A percentile compares a stretch with the other conserved stretches of the same genome.
Conservation (phyloP, 1,139 yeast species). For the Barnettozyma hawaiiensis region DNA sequence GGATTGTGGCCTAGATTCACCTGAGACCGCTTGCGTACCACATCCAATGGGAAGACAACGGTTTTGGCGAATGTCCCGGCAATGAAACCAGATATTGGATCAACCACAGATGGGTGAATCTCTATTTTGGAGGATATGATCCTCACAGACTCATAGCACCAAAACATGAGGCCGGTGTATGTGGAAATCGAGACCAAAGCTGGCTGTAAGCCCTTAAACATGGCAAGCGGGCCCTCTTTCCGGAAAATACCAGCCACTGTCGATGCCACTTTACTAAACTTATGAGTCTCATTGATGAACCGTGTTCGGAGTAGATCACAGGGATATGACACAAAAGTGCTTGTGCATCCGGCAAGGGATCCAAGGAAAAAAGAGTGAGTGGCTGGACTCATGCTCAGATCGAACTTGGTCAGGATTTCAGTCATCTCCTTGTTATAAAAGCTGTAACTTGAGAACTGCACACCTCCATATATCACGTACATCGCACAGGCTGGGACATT, state of each 20-base stretch:
- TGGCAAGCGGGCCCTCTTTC: slow-evolving; percentile 50
- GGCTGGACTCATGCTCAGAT: slow-evolving; percentile 32
- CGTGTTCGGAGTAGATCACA: slow-evolving; percentile 82
- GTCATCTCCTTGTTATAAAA: slow-evolving; percentile 42
- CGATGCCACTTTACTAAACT: slow-evolving; percentile 41
- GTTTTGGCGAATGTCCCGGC: slow-evolving; percentile 78
- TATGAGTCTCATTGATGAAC: slow-evolving; percentile 52
- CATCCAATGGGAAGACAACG: slow-evolving; percentile 78
- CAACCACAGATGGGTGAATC: slow-evolving; percentile 34
- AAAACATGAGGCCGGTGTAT: slow-evolving; percentile 64
- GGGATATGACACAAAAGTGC: slow-evolving; percentile 78
- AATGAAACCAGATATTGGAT: slow-evolving; percentile 62
- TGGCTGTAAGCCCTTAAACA: slow-evolving; percentile 59
- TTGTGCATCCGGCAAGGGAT: slow-evolving; percentile 65
- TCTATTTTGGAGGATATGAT: slow-evolving; percentile 10
- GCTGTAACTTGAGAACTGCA: slow-evolving; percentile 74
- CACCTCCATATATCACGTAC: slow-evolving; percentile 80
- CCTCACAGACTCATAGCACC: slow-evolving; percentile 47
- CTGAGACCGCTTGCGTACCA: slow-evolving; percentile 74
- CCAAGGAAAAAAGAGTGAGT: slow-evolving; percentile 63
- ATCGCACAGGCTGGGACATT: slow-evolving; percentile 86
- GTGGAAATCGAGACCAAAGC: slow-evolving; percentile 61
- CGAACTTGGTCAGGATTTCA: slow-evolving; percentile 27
- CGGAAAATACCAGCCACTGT: slow-evolving; percentile 40
- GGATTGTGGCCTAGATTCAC: slow-evolving; percentile 42